Conservation (phyloP, 2,329 filamentous ascomycete species). For the Fusarium foetens region DNA sequence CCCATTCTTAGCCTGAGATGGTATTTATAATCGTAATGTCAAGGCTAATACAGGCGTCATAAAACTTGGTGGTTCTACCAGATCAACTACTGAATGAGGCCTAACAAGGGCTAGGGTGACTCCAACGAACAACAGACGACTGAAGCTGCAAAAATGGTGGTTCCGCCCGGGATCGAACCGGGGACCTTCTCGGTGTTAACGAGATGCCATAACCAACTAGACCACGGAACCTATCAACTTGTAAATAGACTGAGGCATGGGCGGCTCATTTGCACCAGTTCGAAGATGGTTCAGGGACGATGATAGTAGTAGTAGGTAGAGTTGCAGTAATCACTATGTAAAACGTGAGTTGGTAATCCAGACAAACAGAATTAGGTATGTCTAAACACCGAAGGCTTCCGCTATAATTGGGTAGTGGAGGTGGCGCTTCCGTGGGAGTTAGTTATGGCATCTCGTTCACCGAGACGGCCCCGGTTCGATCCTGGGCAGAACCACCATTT, state of each 20-base stretch:
- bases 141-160: not conserved
- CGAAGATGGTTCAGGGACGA: not conserved
- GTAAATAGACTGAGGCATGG: not conserved
- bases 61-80: not conserved
- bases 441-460: not conserved
- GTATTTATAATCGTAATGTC: not conserved
- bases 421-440: not conserved
- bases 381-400: not conserved
- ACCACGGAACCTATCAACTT: slow-evolving; percentile 37
- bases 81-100: not conserved
- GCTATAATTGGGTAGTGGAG: not conserved
- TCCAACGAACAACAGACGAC: not conserved
- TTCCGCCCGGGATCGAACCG: slow-evolving; percentile 45
- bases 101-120: not conserved
- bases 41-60: not conserved
- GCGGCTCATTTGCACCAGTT: not conserved
- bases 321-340: not conserved
- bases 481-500: not conserved
- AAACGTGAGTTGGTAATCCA: not conserved
- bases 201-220: slow-evolving; percentile 43
- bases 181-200: slow-evolving; percentile 46
- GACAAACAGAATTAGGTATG: not conserved
- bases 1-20: not conserved
- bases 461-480: not conserved
- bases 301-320: not conserved